phyloP scores from a whole-genome alignment of 2,329 filamentous ascomycete species.

The Trichocomaceae sp. region DNA sequence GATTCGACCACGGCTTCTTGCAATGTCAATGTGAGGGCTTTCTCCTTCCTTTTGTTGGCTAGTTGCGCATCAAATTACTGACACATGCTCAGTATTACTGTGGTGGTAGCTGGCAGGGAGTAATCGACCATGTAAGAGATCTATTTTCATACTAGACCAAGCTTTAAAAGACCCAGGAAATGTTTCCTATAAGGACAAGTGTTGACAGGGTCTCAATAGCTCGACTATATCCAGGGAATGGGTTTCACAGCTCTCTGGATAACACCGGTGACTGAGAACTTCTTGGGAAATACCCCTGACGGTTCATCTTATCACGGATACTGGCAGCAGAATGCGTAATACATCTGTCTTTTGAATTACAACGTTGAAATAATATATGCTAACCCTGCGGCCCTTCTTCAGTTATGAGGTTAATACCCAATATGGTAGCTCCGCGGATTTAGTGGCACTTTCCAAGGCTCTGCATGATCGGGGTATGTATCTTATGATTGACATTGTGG shows the following conservation, averaged over 20 bases:
- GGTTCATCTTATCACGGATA: slow-evolving; percentile 45
- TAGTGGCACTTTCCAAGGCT: slow-evolving; percentile 50
- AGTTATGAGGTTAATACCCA: slow-evolving; percentile 51
- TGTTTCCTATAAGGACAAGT: neutral
- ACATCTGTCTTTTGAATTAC: neutral
- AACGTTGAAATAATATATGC: neutral
- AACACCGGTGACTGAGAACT: slow-evolving; percentile 38
- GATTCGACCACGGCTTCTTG: slow-evolving; percentile 30
- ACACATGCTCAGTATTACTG: slow-evolving; percentile 29
- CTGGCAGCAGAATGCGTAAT: slow-evolving; percentile 44
- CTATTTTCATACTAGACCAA: no score
- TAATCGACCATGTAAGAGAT: slow-evolving; percentile 30
- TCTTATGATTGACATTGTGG: slow-evolving; percentile 56
- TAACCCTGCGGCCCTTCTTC: neutral
- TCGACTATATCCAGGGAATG: slow-evolving; percentile 46
- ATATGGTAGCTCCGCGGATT: slow-evolving; percentile 54
- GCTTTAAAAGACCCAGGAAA: no score
- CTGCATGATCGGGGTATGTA: slow-evolving; percentile 55
- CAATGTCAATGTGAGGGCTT: slow-evolving; percentile 15
- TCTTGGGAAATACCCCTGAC: slow-evolving; percentile 30
- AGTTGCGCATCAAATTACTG: neutral
- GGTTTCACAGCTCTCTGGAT: slow-evolving; percentile 48
- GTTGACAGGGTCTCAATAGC: slow-evolving; percentile 19
- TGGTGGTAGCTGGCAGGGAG: slow-evolving; percentile 43
- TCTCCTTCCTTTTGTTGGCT: neutral